Evolutionary conservation across 441 rosid species (phyloP), one percentile per base, ranked within the genome.

Genomic region (Jatropha podagrica): DNA sequence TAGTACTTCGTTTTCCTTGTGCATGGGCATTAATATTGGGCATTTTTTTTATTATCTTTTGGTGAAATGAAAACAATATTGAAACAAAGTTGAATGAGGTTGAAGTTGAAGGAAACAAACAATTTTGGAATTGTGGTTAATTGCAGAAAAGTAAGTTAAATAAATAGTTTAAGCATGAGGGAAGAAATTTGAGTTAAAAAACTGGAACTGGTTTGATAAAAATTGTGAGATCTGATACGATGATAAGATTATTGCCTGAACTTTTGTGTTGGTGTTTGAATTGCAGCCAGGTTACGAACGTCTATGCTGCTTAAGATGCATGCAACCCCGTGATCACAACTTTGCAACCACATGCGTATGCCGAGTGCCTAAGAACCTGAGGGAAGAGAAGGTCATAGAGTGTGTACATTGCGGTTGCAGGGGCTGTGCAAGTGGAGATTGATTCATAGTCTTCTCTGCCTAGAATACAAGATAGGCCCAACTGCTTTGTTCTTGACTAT

Each of bases 391-490:
- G 80, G 88, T 86, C 26, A 86, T 87, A 52, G 91, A 89, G 81
- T 87, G 90, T 27, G 91, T 86, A 46, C 90, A 87, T 77, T 86
- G 93, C 17, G 90, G 91, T 56, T 89, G 93, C 46, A 32, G 69
- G 65, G 93, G 91, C 27, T 86, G 93, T 76, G 91, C 90, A 0
- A 87, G 93, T 55, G 90, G 90, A 56, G 92, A 87, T 80, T 85
- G 73, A 77, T 58, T 26, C 44, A 13, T 49, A 20, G 3, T 68
- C 44, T 27, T 73, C 17, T 18, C n/a, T 58, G 42, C 7, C 27
- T 1, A 51, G 27, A 49, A 11, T 8, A 37, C 74, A 23, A 14
- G 54, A 41, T 11, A 58, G 13, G 40, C 38, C 27, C 23, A 3
- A 51, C 13, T 71, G 65, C 54, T 41, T 20, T 41, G 14, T 58